phyloP scores from a whole-genome alignment of 2,329 filamentous ascomycete species.

The Aplosporella prunicola region DNA sequence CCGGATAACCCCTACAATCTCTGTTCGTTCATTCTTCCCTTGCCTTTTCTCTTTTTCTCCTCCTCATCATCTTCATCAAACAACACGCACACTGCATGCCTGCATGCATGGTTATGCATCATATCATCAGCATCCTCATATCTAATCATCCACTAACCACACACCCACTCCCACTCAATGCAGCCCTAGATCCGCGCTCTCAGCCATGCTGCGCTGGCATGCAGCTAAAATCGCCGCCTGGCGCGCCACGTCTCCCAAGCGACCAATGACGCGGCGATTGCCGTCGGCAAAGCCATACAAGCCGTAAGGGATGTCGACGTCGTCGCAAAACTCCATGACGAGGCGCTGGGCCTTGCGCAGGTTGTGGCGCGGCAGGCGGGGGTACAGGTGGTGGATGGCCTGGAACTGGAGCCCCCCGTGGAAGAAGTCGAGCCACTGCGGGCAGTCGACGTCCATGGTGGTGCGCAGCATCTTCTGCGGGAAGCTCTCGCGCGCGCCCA shows the following conservation, averaged over 20 bases:
- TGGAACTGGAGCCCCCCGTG: slow-evolving; percentile 67
- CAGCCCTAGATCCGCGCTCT: slow-evolving; percentile 16
- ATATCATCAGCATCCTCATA: too few relatives aligned
- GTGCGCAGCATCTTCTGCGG: slow-evolving; percentile 60
- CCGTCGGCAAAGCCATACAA: slow-evolving; percentile 53
- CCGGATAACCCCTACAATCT: too few relatives aligned
- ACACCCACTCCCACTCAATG: too few relatives aligned
- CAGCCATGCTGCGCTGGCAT: slow-evolving; percentile 39
- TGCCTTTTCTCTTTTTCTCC: too few relatives aligned
- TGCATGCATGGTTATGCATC: too few relatives aligned
- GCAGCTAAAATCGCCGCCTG: slow-evolving; percentile 52
- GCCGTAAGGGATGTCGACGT: slow-evolving; percentile 54
- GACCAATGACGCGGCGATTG: slow-evolving; percentile 48
- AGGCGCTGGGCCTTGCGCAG: slow-evolving; percentile 50
- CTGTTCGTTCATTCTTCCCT: too few relatives aligned
- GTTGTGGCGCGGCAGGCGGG: slow-evolving; percentile 60
- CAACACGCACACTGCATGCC: too few relatives aligned
- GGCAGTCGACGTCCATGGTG: slow-evolving; percentile 66
- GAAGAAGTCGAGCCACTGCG: slow-evolving; percentile 61
- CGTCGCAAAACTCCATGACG: slow-evolving; percentile 55
- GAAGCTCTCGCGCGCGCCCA: slow-evolving; percentile 57
- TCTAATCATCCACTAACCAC: too few relatives aligned
- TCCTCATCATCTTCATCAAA: too few relatives aligned
- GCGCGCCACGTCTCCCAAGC: slow-evolving; percentile 49
- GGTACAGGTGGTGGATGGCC: slow-evolving; percentile 61